These are phyloP conservation scores for Cryphonectria radicalis DNA, from an alignment of 2,329 filamentous ascomycete genomes.

Conservation along the genomic window DNA sequence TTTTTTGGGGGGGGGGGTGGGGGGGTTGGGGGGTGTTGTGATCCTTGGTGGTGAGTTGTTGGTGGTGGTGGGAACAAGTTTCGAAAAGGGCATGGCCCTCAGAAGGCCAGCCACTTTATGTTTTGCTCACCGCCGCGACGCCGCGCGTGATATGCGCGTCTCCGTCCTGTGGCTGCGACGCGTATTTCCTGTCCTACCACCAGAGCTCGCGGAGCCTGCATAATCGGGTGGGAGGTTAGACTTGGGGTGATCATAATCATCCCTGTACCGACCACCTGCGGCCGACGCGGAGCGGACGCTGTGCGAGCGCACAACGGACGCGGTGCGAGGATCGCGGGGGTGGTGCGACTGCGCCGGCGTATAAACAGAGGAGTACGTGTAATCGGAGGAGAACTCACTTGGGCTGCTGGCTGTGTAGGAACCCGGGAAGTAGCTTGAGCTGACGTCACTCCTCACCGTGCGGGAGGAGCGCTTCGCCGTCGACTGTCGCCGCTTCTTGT, in stretches of 20 bases:
- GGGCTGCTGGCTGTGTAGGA: conserved; percentile 56
- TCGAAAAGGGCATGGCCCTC: conserved; percentile 10
- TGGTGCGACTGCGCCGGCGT: conserved; percentile 24
- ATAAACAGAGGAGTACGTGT: conserved; percentile 28
- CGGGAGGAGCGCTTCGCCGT: conserved; percentile 39
- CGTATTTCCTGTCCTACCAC: conserved; percentile 45
- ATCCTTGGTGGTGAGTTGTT: conserved; percentile 1
- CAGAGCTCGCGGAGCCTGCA: conserved; percentile 44
- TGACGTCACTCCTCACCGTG: conserved; percentile 45
- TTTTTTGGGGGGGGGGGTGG: too few relatives aligned
- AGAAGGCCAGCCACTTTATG: conserved; percentile 8
- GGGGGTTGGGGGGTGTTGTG: background rate
- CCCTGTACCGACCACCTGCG: conserved; percentile 19
- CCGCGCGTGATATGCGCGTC: conserved; percentile 28
- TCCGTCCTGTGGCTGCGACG: conserved; percentile 35
- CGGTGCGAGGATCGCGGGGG: conserved; percentile 12
- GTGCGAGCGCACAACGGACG: conserved; percentile 21
- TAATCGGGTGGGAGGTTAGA: conserved; percentile 29
- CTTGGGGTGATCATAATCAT: conserved; percentile 28
- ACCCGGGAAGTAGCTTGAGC: conserved; percentile 59
- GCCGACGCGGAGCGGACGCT: conserved; percentile 19
- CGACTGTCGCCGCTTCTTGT: conserved; percentile 51
- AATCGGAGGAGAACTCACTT: conserved; percentile 50
- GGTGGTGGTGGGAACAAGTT: background rate
- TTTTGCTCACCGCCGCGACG: conserved; percentile 26